Evolutionary conservation across 192 early-diverging fungal genomes (phyloP).

Genomic region (Umbelopsis sp.): DNA sequence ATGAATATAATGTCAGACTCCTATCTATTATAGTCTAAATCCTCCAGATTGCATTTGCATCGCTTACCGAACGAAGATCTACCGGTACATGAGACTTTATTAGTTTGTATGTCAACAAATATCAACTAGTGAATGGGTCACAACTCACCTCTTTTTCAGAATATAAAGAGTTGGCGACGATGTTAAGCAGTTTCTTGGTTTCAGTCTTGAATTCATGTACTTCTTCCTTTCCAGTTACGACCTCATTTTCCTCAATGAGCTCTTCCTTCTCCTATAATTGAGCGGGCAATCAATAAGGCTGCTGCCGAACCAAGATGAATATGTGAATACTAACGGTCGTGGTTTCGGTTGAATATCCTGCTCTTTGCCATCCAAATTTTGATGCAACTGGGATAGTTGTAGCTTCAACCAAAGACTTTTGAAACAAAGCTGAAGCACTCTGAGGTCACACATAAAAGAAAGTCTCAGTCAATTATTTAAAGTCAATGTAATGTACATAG

Average conservation of each 20-base stretch:
- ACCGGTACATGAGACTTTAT: not conserved
- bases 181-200: conserved; percentile 60
- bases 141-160: conserved; percentile 62
- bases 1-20: not conserved
- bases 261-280: conserved; percentile 8
- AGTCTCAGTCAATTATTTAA: not conserved
- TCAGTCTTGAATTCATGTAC: conserved; percentile 58
- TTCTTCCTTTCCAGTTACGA: conserved; percentile 32
- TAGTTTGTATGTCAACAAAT: not conserved
- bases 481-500: not conserved
- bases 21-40: not conserved
- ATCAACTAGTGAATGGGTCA: conserved; percentile 45
- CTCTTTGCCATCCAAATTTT: not conserved
- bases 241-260: conserved; percentile 11
- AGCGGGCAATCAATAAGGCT: not conserved
- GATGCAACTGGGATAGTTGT: not conserved
- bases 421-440: not conserved
- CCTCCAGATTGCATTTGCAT: not conserved
- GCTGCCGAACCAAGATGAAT: not conserved
- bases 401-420: conserved; percentile 8
- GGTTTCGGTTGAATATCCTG: not conserved
- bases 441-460: not conserved
- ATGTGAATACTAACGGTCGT: not conserved
- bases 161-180: conserved; percentile 66
- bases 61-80: conserved; percentile 23